A percentile compares a stretch with the other conserved stretches of the same genome.
Conservation (phyloP, 345 rosid species). For the Trapa bicornis region DNA sequence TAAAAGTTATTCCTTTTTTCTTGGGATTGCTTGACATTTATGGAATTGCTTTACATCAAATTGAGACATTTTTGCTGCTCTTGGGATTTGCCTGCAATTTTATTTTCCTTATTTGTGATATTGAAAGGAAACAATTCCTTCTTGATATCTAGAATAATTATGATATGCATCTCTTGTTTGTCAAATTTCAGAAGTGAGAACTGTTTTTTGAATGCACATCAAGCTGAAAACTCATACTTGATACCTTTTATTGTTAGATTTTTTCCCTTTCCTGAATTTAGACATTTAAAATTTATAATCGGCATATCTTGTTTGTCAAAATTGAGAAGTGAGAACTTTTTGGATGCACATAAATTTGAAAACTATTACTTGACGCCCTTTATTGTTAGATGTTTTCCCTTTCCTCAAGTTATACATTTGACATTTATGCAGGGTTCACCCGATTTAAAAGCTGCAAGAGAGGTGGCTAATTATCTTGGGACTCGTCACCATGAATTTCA, state of each 20-base stretch:
- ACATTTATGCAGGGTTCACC: constrained; percentile 63
- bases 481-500: constrained; percentile 93
- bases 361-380: background rate
- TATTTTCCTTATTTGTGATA: background rate
- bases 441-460: constrained; percentile 76
- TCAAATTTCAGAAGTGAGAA: background rate
- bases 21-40: background rate
- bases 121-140: background rate
- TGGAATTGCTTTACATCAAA: background rate
- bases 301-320: background rate
- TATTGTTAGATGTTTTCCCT: background rate
- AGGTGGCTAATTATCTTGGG: constrained; percentile 82
- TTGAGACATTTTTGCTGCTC: background rate
- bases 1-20: background rate
- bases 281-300: background rate
- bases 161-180: background rate
- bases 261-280: background rate
- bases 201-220: background rate
- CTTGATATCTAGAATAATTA: background rate
- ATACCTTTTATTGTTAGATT: background rate
- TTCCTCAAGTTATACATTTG: background rate
- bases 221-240: background rate
- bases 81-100: background rate
- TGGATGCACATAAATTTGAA: background rate
- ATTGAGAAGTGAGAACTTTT: background rate